These are phyloP conservation scores for Sextonia rubra DNA, from an alignment of 164 flowering plant genomes.

Conservation along the genomic window DNA sequence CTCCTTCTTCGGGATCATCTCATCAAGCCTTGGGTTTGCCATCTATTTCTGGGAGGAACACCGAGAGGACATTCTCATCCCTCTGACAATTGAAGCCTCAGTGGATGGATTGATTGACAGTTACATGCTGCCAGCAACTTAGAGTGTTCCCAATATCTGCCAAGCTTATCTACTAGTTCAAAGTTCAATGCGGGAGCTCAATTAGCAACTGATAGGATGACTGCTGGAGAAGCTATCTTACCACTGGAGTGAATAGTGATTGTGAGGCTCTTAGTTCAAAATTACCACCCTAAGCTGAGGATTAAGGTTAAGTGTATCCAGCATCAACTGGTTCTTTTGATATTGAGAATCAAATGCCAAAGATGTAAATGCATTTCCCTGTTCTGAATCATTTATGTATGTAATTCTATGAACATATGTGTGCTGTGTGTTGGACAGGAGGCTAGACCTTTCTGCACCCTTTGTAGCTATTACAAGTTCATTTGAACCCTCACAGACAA, in stretches of 20 bases:
- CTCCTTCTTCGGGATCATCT: slow-evolving; percentile 19
- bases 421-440: neutral
- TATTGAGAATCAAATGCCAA: neutral
- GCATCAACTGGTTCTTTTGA: neutral
- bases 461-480: too few species aligned
- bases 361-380: neutral
- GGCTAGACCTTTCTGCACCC: too few species aligned
- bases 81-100: neutral
- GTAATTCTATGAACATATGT: neutral
- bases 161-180: neutral
- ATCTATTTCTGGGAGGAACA: slow-evolving; percentile 18
- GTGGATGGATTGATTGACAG: neutral
- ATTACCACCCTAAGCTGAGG: neutral
- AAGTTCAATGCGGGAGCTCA: too few species aligned
- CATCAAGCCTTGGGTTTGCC: slow-evolving; percentile 9
- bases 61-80: slow-evolving; percentile 16
- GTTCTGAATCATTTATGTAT: neutral
- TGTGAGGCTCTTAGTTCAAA: neutral
- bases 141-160: neutral
- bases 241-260: neutral
- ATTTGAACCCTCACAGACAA: too few species aligned
- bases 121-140: neutral
- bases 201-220: too few species aligned
- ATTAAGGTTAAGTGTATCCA: neutral
- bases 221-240: neutral